Percentiles rank a stretch among this genome's conserved stretches.
Evolutionary conservation across 2,329 filamentous ascomycete genomes (phyloP).

Genomic region (Trichoderma oligosporum): DNA sequence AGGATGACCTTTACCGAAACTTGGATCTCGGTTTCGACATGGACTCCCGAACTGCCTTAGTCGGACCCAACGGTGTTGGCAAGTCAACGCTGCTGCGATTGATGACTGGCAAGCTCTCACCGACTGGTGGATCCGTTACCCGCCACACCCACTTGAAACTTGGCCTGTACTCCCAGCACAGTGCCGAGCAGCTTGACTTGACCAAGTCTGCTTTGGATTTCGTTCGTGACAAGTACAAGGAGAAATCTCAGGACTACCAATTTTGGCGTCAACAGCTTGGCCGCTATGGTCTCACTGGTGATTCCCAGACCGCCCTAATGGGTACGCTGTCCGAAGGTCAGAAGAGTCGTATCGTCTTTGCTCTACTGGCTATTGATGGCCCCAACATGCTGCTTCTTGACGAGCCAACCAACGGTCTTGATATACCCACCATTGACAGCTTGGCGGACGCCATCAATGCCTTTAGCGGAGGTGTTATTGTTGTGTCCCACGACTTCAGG

Average conservation of each 20-base stretch:
- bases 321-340: slow-evolving; percentile 96
- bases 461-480: slow-evolving; percentile 92
- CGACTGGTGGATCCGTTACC: slow-evolving; percentile 75
- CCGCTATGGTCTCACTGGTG: slow-evolving; percentile 87
- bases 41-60: slow-evolving; percentile 95
- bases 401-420: slow-evolving; percentile 98
- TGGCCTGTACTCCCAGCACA: slow-evolving; percentile 97
- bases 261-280: slow-evolving; percentile 99
- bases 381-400: slow-evolving; percentile 98
- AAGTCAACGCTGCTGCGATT: slow-evolving; percentile 95
- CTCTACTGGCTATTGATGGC: slow-evolving; percentile 86
- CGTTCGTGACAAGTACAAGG: slow-evolving; percentile 87
- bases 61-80: slow-evolving; percentile 97
- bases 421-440: slow-evolving; percentile 97
- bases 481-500: slow-evolving; percentile 99
- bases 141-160: slow-evolving; percentile 98
- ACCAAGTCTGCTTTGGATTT: slow-evolving; percentile 98
- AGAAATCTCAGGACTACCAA: slow-evolving; percentile 94
- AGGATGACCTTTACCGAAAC: slow-evolving; percentile 94
- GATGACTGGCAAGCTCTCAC: slow-evolving; percentile 92
- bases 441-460: slow-evolving; percentile 96
- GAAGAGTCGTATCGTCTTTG: slow-evolving; percentile 97
- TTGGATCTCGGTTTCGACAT: slow-evolving; percentile 99
- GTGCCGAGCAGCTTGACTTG: slow-evolving; percentile 93
- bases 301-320: slow-evolving; percentile 94